Conservation (phyloP, 140 eudicot species). For the Ambrosia hybrid region DNA sequence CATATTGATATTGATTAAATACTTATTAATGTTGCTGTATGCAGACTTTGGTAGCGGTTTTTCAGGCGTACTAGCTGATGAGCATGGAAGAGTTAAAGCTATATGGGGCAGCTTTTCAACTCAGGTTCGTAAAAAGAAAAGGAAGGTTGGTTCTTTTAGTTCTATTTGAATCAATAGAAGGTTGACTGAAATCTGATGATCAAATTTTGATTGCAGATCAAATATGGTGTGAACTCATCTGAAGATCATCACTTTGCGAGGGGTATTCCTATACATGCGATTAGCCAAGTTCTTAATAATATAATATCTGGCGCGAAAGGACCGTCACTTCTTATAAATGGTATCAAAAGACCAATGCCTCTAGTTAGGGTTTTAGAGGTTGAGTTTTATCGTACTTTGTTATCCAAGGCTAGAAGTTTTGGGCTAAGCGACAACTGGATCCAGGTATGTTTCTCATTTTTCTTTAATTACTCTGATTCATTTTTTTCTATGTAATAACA, state of each 20-base stretch:
- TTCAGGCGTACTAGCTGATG: neutral
- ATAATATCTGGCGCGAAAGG: slow-evolving; percentile 71
- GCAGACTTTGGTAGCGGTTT: slow-evolving; percentile 21
- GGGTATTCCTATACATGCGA: slow-evolving; percentile 79
- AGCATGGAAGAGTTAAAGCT: slow-evolving; percentile 7
- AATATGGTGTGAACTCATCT: slow-evolving; percentile 64
- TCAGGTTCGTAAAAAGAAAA: neutral
- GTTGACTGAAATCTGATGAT: slow-evolving; percentile 12
- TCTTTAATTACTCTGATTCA: neutral
- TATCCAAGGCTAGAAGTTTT: slow-evolving; percentile 93
- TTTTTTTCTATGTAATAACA: slow-evolving; percentile 1
- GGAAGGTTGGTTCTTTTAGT: neutral
- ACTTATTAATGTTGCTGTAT: neutral
- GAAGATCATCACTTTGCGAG: slow-evolving; percentile 86
- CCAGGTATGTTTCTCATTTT: slow-evolving; percentile 46
- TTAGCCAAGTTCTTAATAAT: slow-evolving; percentile 63
- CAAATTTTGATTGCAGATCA: slow-evolving; percentile 50
- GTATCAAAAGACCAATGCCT: slow-evolving; percentile 80
- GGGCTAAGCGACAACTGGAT: slow-evolving; percentile 86
- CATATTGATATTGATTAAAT: neutral
- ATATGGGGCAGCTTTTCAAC: neutral
- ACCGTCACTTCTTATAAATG: slow-evolving; percentile 77
- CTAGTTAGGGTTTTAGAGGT: slow-evolving; percentile 78
- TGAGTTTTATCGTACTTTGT: slow-evolving; percentile 82
- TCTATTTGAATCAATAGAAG: neutral